Conservation (phyloP, 139 green algal species). For the Volvox reticuliferus region DNA sequence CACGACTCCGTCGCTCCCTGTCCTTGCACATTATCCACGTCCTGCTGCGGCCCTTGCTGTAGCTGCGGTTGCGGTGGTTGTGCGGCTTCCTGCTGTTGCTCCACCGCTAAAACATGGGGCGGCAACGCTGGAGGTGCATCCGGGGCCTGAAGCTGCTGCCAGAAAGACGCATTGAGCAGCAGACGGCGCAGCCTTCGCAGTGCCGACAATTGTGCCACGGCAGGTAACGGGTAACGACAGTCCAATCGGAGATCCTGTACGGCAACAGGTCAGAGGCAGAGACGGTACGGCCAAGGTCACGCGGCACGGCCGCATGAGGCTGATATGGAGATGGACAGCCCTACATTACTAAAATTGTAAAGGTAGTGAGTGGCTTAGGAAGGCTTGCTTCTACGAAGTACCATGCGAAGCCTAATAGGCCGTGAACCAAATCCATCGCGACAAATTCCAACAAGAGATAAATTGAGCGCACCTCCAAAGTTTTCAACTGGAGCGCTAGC, state of each 20-base stretch:
- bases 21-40: neutral
- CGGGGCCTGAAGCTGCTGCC: neutral
- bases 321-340: too few species aligned
- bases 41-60: neutral
- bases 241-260: conserved; percentile 24
- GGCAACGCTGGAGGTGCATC: neutral
- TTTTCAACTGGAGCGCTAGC: neutral
- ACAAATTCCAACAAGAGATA: too few species aligned
- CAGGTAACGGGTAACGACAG: conserved; percentile 21
- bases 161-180: conserved; percentile 27
- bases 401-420: too few species aligned
- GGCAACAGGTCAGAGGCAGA: neutral
- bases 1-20: too few species aligned
- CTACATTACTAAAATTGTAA: too few species aligned
- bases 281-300: neutral
- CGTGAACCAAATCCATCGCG: too few species aligned
- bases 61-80: neutral
- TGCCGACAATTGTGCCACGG: neutral
- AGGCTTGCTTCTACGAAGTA: too few species aligned
- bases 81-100: neutral
- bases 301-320: too few species aligned
- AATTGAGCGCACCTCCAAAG: neutral
- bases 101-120: neutral
- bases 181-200: neutral
- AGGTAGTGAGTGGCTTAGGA: too few species aligned